Percentiles rank a stretch among this genome's conserved stretches.
These are phyloP conservation scores for Alternaria triticina DNA, from an alignment of 2,329 filamentous ascomycete species.

Conservation along the genomic window DNA sequence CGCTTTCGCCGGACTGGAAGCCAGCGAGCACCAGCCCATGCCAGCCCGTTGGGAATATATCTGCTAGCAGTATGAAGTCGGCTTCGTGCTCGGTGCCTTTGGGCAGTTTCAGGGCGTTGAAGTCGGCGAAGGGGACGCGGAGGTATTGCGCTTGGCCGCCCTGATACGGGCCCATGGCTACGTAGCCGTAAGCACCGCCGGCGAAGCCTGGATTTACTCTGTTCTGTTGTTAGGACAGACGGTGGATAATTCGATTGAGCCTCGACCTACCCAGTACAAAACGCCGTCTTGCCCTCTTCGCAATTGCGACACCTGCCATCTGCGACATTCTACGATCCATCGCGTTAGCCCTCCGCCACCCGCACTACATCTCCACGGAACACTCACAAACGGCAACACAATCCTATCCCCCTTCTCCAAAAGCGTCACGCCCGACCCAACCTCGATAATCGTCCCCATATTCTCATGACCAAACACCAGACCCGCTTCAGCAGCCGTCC, in stretches of 20 bases:
- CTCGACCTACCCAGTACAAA: conserved; percentile 62
- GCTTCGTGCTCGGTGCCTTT: conserved; percentile 66
- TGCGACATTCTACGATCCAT: conserved; percentile 5
- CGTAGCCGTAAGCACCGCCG: conserved; percentile 66
- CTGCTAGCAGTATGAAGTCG: conserved; percentile 62
- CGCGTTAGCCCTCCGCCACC: background rate
- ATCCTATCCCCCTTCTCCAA: conserved; percentile 69
- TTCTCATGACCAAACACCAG: conserved; percentile 69
- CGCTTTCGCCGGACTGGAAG: conserved; percentile 66
- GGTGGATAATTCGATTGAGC: background rate
- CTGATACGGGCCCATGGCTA: conserved; percentile 64
- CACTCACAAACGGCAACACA: conserved; percentile 64
- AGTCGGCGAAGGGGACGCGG: conserved; percentile 70
- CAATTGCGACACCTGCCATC: conserved; percentile 65
- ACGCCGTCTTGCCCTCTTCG: conserved; percentile 68
- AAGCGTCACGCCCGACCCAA: conserved; percentile 65
- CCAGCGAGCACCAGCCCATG: conserved; percentile 64
- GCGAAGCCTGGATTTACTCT: conserved; percentile 65
- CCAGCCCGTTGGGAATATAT: conserved; percentile 62
- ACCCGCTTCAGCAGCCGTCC: conserved; percentile 67
- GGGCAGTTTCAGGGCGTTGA: conserved; percentile 68
- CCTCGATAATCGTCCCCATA: conserved; percentile 64
- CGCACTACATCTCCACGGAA: background rate
- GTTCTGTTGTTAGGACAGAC: conserved; percentile 3
- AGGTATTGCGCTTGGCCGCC: conserved; percentile 69